A percentile compares a stretch with the other conserved stretches of the same genome.
phyloP scores from a whole-genome alignment of 208 protist species.

The Endotrypanum monterogeii region DNA sequence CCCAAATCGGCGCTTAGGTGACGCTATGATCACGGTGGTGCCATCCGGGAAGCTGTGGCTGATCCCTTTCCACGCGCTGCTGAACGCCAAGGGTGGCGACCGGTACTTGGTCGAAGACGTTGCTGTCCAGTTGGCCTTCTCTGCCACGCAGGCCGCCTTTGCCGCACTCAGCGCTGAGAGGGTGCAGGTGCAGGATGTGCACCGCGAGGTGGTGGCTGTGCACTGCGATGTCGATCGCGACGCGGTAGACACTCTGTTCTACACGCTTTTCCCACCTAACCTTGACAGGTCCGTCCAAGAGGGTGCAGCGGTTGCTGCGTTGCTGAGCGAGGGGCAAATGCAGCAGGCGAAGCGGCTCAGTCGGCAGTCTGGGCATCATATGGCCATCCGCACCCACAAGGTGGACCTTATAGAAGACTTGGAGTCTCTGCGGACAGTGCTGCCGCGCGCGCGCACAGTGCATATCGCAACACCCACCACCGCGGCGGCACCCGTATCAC shows the following conservation, averaged over 20 bases:
- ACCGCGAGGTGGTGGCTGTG: constrained; percentile 67
- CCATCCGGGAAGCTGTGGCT: constrained; percentile 75
- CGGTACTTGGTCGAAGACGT: constrained; percentile 85
- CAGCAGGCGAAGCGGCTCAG: constrained; percentile 17
- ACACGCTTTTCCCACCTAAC: constrained; percentile 64
- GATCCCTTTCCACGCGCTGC: constrained; percentile 89
- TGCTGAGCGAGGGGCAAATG: constrained; percentile 30
- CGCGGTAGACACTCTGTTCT: constrained; percentile 20
- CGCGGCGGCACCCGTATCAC: constrained; percentile 5
- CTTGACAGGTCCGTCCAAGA: constrained; percentile 61
- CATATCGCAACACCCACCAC: constrained; percentile 42
- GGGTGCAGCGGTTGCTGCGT: constrained; percentile 46
- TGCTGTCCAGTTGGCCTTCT: constrained; percentile 83
- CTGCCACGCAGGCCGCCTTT: constrained; percentile 79
- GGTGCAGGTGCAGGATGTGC: constrained; percentile 58
- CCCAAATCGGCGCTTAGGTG: constrained; percentile 42
- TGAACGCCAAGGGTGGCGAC: constrained; percentile 55
- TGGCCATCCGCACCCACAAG: constrained; percentile 32
- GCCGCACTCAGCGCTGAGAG: constrained; percentile 57
- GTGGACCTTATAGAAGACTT: constrained; percentile 60
- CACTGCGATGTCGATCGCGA: constrained; percentile 44
- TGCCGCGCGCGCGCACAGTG: constrained; percentile 48
- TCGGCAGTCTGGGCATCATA: neutral
- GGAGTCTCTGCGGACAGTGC: constrained; percentile 38
- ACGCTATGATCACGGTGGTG: constrained; percentile 81